A percentile compares a stretch with the other conserved stretches of the same genome.
These are phyloP conservation scores for Geranium incanum DNA, from an alignment of 441 rosid species.

Conservation along the genomic window DNA sequence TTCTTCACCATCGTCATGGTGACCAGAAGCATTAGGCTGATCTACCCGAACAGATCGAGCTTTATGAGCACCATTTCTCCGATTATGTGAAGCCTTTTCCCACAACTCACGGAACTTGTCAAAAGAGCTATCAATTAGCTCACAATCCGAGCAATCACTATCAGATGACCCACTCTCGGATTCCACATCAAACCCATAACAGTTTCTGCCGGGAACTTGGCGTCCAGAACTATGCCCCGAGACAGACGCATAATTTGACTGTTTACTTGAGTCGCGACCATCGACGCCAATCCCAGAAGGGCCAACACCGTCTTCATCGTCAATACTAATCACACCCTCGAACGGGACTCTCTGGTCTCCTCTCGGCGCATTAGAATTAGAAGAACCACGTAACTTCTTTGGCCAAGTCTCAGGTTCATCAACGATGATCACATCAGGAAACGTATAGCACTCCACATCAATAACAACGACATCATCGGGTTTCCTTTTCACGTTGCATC, in stretches of 20 bases:
- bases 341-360: not conserved
- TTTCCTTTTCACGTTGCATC: not conserved
- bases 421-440: not conserved
- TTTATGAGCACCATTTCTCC: not conserved
- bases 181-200: not conserved
- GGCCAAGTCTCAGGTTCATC: not conserved
- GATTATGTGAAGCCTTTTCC: not conserved
- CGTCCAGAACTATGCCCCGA: not conserved
- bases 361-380: not conserved
- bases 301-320: not conserved
- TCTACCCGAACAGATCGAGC: not conserved
- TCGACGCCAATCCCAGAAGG: not conserved
- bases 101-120: not conserved
- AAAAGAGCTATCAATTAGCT: not conserved
- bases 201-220: not conserved
- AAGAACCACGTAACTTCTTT: not conserved
- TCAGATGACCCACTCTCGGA: not conserved
- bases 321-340: not conserved
- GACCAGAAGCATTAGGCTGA: not conserved
- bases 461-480: not conserved
- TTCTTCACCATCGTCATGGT: not conserved
- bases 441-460: not conserved
- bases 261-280: not conserved
- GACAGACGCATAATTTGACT: not conserved
- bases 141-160: conserved; percentile 1